Percentiles rank a stretch among this genome's conserved stretches.
These are phyloP conservation scores for Leptographium flavum DNA, from an alignment of 2,329 filamentous ascomycete species.

Conservation along the genomic window DNA sequence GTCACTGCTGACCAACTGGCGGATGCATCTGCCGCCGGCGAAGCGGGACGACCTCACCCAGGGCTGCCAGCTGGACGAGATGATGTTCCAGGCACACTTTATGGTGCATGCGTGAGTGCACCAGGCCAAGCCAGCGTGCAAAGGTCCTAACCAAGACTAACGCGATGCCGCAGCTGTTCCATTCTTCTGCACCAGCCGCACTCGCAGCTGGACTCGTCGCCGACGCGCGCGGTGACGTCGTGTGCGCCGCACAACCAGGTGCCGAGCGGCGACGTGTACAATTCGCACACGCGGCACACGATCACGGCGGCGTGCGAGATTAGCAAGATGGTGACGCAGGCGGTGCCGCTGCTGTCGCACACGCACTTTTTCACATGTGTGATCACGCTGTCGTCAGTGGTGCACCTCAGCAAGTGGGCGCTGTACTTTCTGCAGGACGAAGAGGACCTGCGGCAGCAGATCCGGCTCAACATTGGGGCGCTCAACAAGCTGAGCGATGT, in stretches of 20 bases:
- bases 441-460: constrained; percentile 56
- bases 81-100: constrained; percentile 86
- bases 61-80: constrained; percentile 65
- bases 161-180: constrained; percentile 29
- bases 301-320: constrained; percentile 67
- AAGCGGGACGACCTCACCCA: constrained; percentile 58
- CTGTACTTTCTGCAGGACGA: constrained; percentile 48
- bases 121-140: not conserved
- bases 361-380: constrained; percentile 77
- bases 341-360: constrained; percentile 56
- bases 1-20: constrained; percentile 54
- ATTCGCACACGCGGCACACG: constrained; percentile 64
- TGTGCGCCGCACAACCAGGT: constrained; percentile 48
- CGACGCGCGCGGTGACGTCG: constrained; percentile 43
- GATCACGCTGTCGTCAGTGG: constrained; percentile 63
- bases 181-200: constrained; percentile 71
- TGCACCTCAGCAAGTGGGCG: constrained; percentile 69
- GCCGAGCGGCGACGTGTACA: constrained; percentile 36
- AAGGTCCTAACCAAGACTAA: not conserved
- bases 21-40: constrained; percentile 57
- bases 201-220: constrained; percentile 56
- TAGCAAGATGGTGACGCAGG: constrained; percentile 59
- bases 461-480: constrained; percentile 66
- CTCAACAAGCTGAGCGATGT: constrained; percentile 53
- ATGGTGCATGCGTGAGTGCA: constrained; percentile 43